Evolutionary conservation across 257 asterid species (phyloP).

Genomic region (Fraxinus quadrangulata): DNA sequence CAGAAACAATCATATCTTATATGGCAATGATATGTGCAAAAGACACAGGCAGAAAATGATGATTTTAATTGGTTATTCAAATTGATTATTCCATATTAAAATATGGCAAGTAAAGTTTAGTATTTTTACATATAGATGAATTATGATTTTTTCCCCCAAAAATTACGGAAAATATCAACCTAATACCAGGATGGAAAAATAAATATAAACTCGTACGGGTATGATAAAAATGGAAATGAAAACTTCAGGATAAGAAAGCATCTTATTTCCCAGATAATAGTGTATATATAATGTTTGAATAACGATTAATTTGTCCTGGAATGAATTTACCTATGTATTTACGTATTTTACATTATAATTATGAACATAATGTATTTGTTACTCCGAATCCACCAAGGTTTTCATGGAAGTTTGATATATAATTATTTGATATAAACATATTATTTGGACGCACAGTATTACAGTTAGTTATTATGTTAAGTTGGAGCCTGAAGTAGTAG

Average conservation of each 20-base stretch:
- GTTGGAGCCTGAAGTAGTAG: not conserved
- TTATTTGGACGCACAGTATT: not conserved
- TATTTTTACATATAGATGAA: not conserved
- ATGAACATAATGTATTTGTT: conserved; percentile 7
- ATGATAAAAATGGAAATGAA: conserved; percentile 5
- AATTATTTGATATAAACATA: not conserved
- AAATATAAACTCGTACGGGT: not conserved
- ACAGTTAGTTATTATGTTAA: not conserved
- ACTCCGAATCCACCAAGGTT: not conserved
- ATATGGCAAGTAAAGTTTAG: conserved; percentile 2
- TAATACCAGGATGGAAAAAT: conserved; percentile 1
- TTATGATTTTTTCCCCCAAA: not conserved
- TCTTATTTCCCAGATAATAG: not conserved
- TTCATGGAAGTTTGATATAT: not conserved
- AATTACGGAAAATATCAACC: not conserved
- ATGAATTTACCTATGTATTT: not conserved
- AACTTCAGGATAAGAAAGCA: not conserved
- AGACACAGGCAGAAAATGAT: not conserved
- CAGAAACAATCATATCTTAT: not conserved
- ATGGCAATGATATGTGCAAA: not conserved
- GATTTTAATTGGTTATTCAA: conserved; percentile 3
- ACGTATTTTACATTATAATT: not conserved
- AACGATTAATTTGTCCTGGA: not conserved
- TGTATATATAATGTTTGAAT: not conserved
- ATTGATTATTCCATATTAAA: not conserved